phyloP scores from a whole-genome alignment of 805 yeast genomes.

The Ascoidea asiatica region DNA sequence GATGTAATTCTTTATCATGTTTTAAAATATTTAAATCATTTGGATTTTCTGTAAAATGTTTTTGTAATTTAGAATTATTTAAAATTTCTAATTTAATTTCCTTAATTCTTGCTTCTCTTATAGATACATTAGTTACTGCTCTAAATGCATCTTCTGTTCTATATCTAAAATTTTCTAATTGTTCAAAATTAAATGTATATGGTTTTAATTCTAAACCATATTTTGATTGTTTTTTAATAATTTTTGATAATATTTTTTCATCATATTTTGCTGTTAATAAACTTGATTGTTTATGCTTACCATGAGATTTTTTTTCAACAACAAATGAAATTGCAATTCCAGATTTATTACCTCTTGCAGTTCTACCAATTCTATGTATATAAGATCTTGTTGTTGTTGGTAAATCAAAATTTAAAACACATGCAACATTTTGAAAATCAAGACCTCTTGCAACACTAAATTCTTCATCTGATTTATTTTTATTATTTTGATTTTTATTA shows the following conservation, averaged over 20 bases:
- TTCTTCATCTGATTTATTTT: constrained; percentile 44
- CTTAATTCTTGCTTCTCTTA: constrained; percentile 85
- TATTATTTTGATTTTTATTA: constrained; percentile 14
- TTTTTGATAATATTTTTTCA: constrained; percentile 71
- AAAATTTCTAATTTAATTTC: constrained; percentile 81
- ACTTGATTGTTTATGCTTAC: constrained; percentile 75
- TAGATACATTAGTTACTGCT: constrained; percentile 78
- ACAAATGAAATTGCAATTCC: constrained; percentile 94
- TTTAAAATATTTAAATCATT: constrained; percentile 80
- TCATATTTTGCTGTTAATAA: constrained; percentile 63
- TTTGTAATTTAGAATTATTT: constrained; percentile 77
- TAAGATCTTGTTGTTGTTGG: constrained; percentile 84
- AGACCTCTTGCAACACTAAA: constrained; percentile 96
- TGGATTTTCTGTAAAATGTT: constrained; percentile 96
- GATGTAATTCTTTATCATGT: constrained; percentile 83
- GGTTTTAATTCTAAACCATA: constrained; percentile 70
- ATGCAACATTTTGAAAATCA: constrained; percentile 90
- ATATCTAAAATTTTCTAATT: constrained; percentile 90
- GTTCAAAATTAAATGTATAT: constrained; percentile 80
- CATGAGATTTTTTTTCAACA: constrained; percentile 70
- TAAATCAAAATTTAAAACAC: constrained; percentile 89
- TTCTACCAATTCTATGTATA: constrained; percentile 90
- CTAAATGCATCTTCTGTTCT: constrained; percentile 96
- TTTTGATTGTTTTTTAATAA: constrained; percentile 62
- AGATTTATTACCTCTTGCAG: constrained; percentile 93